Base-by-base conservation (phyloP, 2,329 filamentous ascomycete genomes). In the Colletotrichum shisoi region DNA sequence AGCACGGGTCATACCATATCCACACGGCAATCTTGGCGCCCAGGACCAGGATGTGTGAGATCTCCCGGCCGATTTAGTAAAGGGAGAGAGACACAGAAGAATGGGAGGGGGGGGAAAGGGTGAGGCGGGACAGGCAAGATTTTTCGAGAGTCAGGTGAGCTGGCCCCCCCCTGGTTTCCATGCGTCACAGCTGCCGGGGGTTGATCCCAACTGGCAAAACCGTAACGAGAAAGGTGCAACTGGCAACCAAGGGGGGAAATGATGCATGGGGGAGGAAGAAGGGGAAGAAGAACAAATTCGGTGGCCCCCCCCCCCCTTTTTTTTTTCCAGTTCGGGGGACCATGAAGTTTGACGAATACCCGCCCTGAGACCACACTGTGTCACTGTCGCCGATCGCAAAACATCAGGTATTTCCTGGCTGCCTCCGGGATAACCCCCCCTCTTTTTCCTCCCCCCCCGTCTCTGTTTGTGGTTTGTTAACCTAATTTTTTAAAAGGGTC, bases 91-190 rank as follows among this genome's bases (percentile, higher is more conserved):
- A 51, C 34, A 27, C 4, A 27, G 5, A 27, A 27, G 24, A 27
- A 5, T 51, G 27, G 24, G 48, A 51, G 27, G 8, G 37, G 37
- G 15, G 27, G 11, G 58, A 64, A 67, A 67, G 64, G 64, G 64
- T 63, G 61, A 67, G 64, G 64, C 64, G 64, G 64, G 64, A 67
- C 64, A 61, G 61, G 24, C 54, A 67, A 67, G 64, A 64, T 67
- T 67, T 67, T 64, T 67, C 54, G 45, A 49, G 60, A 61, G 61
- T 67, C 61, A 67, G 64, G 64, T 67, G 61, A 67, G 24, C 24
- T 27, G 24, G 24, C 24, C 24, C 24, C 24, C 24, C 40, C 27
- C 53, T 61, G 42, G 49, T 59, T 49, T 27, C 34, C 48, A 37
- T 64, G 61, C 64, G 54, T 63, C 60, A 39, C 53, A 63, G 64